A percentile compares a stretch with the other conserved stretches of the same genome.
Evolutionary conservation across 1,284 basidiomycete species (phyloP).

Genomic region (Apiotrichum sp.): DNA sequence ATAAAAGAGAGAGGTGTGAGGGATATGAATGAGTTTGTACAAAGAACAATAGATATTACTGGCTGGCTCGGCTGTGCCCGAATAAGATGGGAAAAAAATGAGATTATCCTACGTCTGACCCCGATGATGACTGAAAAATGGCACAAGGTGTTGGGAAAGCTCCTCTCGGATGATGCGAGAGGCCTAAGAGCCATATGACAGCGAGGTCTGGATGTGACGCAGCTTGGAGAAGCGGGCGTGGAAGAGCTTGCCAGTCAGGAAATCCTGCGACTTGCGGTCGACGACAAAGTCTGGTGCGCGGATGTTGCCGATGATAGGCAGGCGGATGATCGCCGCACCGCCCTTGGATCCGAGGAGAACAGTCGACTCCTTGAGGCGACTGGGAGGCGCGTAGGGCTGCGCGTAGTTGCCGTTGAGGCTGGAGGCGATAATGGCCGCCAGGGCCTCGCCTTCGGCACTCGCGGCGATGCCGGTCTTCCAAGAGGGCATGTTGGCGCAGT

Average conservation of each 20-base stretch:
- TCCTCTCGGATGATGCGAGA: neutral
- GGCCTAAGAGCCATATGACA: neutral
- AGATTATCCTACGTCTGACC: too few relatives aligned
- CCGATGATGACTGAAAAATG: too few relatives aligned
- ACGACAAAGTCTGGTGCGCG: slow-evolving; percentile 25
- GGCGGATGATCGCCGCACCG: slow-evolving; percentile 27
- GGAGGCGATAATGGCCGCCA: slow-evolving; percentile 30
- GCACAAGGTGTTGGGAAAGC: too few relatives aligned
- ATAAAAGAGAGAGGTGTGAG: too few relatives aligned
- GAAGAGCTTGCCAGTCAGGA: slow-evolving; percentile 30
- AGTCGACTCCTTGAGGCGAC: slow-evolving; percentile 12
- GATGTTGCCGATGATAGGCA: slow-evolving; percentile 28
- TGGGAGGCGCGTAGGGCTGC: slow-evolving; percentile 21
- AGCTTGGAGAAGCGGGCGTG: slow-evolving; percentile 26
- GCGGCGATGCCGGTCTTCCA: slow-evolving; percentile 38
- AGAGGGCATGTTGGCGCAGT: slow-evolving; percentile 34
- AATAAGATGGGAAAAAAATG: neutral
- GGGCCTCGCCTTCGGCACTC: slow-evolving; percentile 14
- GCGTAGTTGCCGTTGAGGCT: slow-evolving; percentile 23
- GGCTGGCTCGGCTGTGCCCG: neutral
- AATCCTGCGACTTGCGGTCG: slow-evolving; percentile 24
- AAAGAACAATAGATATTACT: neutral
- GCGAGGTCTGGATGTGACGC: neutral
- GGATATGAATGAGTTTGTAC: neutral
- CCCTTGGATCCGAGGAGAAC: slow-evolving; percentile 32